Base-by-base conservation (phyloP, 1,284 basidiomycete species). In the Termitomyces sp. region DNA sequence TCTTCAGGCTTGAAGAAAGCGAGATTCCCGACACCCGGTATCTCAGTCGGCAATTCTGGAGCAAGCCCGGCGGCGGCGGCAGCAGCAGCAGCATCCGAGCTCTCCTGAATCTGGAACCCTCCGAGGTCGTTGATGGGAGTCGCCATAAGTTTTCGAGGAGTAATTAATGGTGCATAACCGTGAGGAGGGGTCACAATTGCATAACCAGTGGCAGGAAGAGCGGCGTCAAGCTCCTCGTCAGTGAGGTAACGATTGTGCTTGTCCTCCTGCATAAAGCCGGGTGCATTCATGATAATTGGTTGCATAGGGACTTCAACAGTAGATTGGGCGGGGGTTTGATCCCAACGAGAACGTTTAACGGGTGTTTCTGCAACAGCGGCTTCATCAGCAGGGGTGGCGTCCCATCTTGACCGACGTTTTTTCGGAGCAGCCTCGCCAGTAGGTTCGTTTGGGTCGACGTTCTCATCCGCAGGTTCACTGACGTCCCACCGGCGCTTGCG, bases 1-100 rank as follows among this genome's bases (percentile, higher is more conserved):
- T 99, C 97, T 73, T 99, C 97, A 0, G 92, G 81, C 73, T 99
- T 99, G 83, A 99, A 95, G 76, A 98, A 99, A 5, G 94, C 93
- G 33, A 99, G 83, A 64, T 90, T 94, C 33, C 97, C 97, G 40
- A 99, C 95, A 41, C 97, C 97, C 40, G 95, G 95, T 62, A 99
- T 98, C 70, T 99, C 96, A 1, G 96, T 99, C n/a, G 96, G 95
- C 26, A 99, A 76, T 61, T 97, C 94, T 3, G 94, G 92, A 13
- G 92, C 90, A 41, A 98, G 91, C 56, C 94, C 92, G 0, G 92
- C 90, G 0, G 94, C 95, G 1, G 90, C 90, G 0, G 93, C 88
- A 0, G 84, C 81, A 9, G 89, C 86, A 5, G 91, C 88, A 2
- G 94, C 92, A 62, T 94, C 91, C 5, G 90, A 90, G 58, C 95